Base-by-base conservation (phyloP, 2,329 filamentous ascomycete genomes). In the Colletotrichum navitas region DNA sequence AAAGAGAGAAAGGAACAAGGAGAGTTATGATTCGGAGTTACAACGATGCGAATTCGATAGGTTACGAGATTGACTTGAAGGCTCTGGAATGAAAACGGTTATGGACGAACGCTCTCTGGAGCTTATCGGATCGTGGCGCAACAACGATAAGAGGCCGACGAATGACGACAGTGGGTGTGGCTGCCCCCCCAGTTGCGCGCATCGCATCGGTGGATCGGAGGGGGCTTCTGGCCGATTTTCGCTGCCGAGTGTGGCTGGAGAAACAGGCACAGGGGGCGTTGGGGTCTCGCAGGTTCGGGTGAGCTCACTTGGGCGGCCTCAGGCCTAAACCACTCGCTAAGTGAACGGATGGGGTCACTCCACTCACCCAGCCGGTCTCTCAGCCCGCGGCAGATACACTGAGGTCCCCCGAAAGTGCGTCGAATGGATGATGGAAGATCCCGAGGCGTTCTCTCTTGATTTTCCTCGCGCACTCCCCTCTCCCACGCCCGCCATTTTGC, bases 391-490 rank as follows among this genome's bases (percentile, higher is more conserved):
- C 43, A 71, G 68, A 67, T 49, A 58, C 47, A 55, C 52, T 55
- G 39, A 36, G 62, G 54, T 71, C 51, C 69, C 70, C 70, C 63
- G 61, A 69, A 72, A 66, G 70, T 63, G 61, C 61, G 47, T 63
- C 49, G 58, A 39, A 49, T 68, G 66, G 54, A 68, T 68, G 51
- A 70, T 62, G 70, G 67, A 71, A 72, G 51, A 71, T 72, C 61
- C 70, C 67, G 70, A 71, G 51, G 66, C 62, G 41, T 39, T 51
- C 41, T 43, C 49, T 72, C 60, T 71, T 54, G 66, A 66, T 72
- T 72, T 72, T 72, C 60, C 70, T 70, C 67, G 55, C 70, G 67
- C 66, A 61, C 66, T 72, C 41, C 67, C 55, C 55, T 71, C 70
- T 43, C 45, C 32, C 60, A 60, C 69, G 18, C 26, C 51, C 43